Conservation (phyloP, 78 protist genomes). For the Tieghemostelium lacteum region DNA sequence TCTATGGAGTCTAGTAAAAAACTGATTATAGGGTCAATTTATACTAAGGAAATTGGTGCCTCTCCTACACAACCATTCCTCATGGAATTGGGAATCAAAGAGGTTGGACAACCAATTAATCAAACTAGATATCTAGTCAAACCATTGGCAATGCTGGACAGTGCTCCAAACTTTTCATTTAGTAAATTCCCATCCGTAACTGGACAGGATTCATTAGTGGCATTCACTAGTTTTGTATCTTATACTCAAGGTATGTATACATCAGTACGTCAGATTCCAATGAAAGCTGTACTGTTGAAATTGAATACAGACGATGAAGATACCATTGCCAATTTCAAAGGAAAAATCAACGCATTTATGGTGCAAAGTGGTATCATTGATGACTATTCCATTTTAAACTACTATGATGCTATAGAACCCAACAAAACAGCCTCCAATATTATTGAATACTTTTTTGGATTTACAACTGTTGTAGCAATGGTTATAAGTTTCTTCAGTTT, state of each 20-base stretch:
- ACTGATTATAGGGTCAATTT: constrained; percentile 37
- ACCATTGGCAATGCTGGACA: constrained; percentile 77
- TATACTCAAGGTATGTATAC: background rate
- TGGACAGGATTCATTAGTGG: constrained; percentile 80
- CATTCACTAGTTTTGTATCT: constrained; percentile 74
- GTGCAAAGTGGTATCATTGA: no score
- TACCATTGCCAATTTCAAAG: background rate
- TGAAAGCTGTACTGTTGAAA: constrained; percentile 11
- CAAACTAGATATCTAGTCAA: constrained; percentile 5
- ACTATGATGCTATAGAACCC: constrained; percentile 30
- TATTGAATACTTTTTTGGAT: constrained; percentile 84
- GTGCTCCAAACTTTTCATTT: constrained; percentile 69
- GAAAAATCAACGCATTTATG: background rate
- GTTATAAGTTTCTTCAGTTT: constrained; percentile 91
- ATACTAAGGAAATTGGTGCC: constrained; percentile 16
- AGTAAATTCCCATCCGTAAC: constrained; percentile 66
- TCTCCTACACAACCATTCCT: background rate
- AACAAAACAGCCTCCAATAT: constrained; percentile 53
- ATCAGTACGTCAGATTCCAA: constrained; percentile 54
- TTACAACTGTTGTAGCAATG: constrained; percentile 90
- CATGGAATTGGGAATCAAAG: constrained; percentile 1
- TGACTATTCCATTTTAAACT: constrained; percentile 19
- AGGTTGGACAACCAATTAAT: background rate
- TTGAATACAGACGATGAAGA: background rate
- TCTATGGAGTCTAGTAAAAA: background rate